phyloP scores from a whole-genome alignment of 306 rosid genomes.

The Medicago truncatula region MtrunA17r5.0-ANR NC_053046.1:40400501-40401000 shows the following conservation, averaged over 20 bases:
- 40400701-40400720: neutral
- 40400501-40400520: neutral
- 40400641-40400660: neutral
- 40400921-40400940: neutral
- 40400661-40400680: neutral
- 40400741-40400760: neutral
- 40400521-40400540: conserved; percentile 5
- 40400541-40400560: neutral
- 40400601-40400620: neutral
- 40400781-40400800: neutral
- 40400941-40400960: conserved; percentile 10
- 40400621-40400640: neutral
- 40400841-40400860: conserved; percentile 1
- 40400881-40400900: neutral
- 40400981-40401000: conserved; percentile 15
- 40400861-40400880: neutral
- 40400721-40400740: neutral
- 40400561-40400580: neutral
- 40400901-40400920: neutral
- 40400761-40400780: neutral
- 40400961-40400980: conserved; percentile 8
- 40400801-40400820: neutral
- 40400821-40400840: neutral
- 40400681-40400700: neutral
- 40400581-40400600: neutral